phyloP scores from a whole-genome alignment of 2,329 filamentous ascomycete species.

The Sarocladium kiliense region DNA sequence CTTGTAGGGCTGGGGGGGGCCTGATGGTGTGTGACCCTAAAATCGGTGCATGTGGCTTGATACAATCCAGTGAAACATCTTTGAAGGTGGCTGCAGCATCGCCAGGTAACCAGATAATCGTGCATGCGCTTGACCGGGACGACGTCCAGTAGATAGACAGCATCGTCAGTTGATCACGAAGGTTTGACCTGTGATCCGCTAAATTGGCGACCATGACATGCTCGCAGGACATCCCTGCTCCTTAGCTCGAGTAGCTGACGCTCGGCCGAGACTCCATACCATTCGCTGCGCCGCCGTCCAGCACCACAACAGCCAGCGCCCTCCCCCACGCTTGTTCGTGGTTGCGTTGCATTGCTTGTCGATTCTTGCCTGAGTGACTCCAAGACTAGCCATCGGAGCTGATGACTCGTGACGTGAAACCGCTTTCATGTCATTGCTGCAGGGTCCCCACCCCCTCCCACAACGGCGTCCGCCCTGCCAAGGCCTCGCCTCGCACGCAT shows the following conservation, averaged over 20 bases:
- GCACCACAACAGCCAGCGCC: neutral
- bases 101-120: slow-evolving; percentile 1
- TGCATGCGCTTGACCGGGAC: neutral
- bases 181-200: neutral
- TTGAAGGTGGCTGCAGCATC: neutral
- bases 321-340: neutral
- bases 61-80: neutral
- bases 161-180: neutral
- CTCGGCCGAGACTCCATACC: neutral
- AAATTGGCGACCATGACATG: neutral
- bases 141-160: neutral
- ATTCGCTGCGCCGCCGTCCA: neutral
- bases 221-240: neutral
- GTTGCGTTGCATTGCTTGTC: neutral
- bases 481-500: neutral
- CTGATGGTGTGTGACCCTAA: neutral
- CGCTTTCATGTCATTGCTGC: neutral
- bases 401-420: neutral
- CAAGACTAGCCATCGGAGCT: neutral
- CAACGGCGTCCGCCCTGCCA: neutral
- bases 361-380: neutral
- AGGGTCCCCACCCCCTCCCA: neutral
- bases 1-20: neutral
- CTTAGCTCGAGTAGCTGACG: neutral
- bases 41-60: neutral